Base-by-base conservation (phyloP, 2,329 filamentous ascomycete genomes). In the Exophiala spinifera region DNA sequence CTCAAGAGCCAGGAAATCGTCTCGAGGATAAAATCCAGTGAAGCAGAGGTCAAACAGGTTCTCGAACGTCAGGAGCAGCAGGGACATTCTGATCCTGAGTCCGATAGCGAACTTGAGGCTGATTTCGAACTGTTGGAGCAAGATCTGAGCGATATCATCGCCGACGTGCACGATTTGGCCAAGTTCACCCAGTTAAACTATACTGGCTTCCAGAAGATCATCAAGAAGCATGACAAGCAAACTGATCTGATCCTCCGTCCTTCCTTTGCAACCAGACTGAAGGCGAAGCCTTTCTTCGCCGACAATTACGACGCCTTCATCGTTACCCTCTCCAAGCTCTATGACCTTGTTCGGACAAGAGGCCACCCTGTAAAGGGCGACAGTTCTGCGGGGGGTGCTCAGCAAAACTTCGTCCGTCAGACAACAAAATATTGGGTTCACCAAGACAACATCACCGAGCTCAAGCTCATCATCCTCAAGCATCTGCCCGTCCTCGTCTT, bases 391-490 rank as follows among this genome's bases (percentile, higher is more conserved):
- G 94, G 94, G 64, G 94, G 92, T 51, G 84, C 82, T 60, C 94
- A 99, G 73, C 92, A 91, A 68, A 97, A 88, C 77, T 99, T 99
- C 68, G 85, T 99, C 59, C 88, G 94, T 56, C 89, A 97, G 69
- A 99, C 94, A 0, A 99, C 94, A 28, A 99, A 99, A 73, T 99
- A 99, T 76, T 99, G 94, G 94, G 94, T 99, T 43, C 94, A 99
- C 68, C 89, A 89, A 2, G 94, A 97, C 73, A 99, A 99, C 68
- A 94, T 99, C 64, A 97, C 94, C 4, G 94, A 99, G 75, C 75
- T 99, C 59, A 99, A 99, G 77, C 85, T 99, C 71, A 92, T 99
- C 68, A 91, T 99, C 67, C 79, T 99, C 49, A 97, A 99, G 79
- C 94, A 99, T 76, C 79, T 99, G 59, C 94, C 94, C 0, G 94